Conservation (phyloP, 768 basidiomycete genomes). For the Candolleomyces aberdarensis region DNA sequence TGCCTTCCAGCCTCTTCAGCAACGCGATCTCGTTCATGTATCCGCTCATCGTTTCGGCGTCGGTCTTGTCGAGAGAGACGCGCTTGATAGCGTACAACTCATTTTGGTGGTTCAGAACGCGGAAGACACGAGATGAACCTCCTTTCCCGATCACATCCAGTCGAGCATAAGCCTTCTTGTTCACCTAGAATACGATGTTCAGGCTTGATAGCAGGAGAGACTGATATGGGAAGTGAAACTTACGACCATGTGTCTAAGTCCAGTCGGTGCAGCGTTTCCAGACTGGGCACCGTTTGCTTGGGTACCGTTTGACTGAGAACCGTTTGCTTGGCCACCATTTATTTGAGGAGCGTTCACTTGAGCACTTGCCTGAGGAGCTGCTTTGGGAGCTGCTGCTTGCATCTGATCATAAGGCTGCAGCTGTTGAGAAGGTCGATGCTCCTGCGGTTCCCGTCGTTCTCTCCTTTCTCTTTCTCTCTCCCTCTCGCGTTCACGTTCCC, state of each 20-base stretch:
- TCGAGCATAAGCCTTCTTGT: slow-evolving; percentile 79
- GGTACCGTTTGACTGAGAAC: no score
- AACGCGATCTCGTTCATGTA: slow-evolving; percentile 97
- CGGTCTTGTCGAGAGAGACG: slow-evolving; percentile 86
- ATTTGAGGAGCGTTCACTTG: slow-evolving; percentile 20
- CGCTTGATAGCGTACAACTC: slow-evolving; percentile 91
- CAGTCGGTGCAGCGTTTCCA: no score
- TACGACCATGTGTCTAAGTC: no score
- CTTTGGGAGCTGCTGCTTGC: slow-evolving; percentile 24
- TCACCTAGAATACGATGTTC: slow-evolving; percentile 45
- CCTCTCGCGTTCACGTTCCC: slow-evolving; percentile 25
- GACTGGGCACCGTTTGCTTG: no score
- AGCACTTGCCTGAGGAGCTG: slow-evolving; percentile 19
- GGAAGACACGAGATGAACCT: slow-evolving; percentile 93
- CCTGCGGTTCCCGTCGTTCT: slow-evolving; percentile 20
- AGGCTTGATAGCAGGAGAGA: background rate
- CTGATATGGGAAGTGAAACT: no score
- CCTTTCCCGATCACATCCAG: slow-evolving; percentile 91
- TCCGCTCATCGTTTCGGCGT: slow-evolving; percentile 82
- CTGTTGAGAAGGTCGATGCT: slow-evolving; percentile 26
- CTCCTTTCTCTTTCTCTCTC: slow-evolving; percentile 27
- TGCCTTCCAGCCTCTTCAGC: slow-evolving; percentile 90
- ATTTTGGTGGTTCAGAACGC: slow-evolving; percentile 72
- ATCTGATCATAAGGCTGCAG: slow-evolving; percentile 29
- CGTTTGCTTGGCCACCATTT: slow-evolving; percentile 19